These are phyloP conservation scores for Rugonectria rugulosa DNA, from an alignment of 2,329 filamentous ascomycete species.

Conservation along the genomic window DNA sequence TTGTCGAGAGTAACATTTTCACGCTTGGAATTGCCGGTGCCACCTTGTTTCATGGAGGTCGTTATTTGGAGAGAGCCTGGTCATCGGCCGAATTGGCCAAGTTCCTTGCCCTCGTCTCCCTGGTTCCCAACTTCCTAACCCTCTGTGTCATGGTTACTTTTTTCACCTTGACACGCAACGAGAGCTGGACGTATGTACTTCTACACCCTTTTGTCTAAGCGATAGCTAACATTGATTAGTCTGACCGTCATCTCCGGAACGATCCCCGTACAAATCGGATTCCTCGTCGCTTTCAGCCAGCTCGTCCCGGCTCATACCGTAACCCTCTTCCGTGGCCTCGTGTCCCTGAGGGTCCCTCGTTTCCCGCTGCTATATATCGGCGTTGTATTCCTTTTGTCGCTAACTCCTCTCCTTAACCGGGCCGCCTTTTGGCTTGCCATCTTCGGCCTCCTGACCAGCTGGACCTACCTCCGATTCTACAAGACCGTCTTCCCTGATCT, in stretches of 20 bases:
- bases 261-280: conserved; percentile 87
- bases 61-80: conserved; percentile 96
- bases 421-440: conserved; percentile 81
- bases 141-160: conserved; percentile 78
- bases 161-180: conserved; percentile 72
- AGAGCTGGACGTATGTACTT: conserved; percentile 70
- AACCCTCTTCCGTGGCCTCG: conserved; percentile 84
- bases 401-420: conserved; percentile 67
- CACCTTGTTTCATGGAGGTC: conserved; percentile 89
- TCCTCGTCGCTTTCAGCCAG: conserved; percentile 97
- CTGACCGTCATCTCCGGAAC: conserved; percentile 87
- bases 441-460: conserved; percentile 85
- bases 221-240: conserved; percentile 50
- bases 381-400: conserved; percentile 70
- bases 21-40: conserved; percentile 79
- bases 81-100: conserved; percentile 90
- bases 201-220: neutral
- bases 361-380: conserved; percentile 78
- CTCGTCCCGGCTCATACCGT: conserved; percentile 97
- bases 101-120: conserved; percentile 78
- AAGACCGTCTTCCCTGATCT: conserved; percentile 77
- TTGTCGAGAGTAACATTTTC: conserved; percentile 93
- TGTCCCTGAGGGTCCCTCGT: conserved; percentile 85
- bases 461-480: conserved; percentile 97
- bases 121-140: conserved; percentile 81